Conservation (phyloP, 2,329 filamentous ascomycete genomes). For the Hypoxylon sp. region DNA sequence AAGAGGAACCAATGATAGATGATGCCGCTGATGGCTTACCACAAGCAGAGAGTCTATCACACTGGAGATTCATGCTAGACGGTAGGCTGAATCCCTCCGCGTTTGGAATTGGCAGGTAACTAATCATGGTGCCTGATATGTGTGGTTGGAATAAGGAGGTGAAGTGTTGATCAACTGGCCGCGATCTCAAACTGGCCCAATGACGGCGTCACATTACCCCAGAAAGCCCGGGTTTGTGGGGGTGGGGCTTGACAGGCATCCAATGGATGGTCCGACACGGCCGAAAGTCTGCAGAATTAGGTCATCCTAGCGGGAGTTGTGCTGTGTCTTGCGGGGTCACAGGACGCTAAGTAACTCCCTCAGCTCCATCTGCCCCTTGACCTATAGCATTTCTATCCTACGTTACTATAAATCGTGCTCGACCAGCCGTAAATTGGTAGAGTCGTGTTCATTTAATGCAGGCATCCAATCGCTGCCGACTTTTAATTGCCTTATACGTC, state of each 20-base stretch:
- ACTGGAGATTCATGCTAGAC: conserved; percentile 1
- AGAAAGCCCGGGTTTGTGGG: conserved; percentile 28
- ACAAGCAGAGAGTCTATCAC: conserved; percentile 15
- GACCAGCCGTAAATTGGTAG: background rate
- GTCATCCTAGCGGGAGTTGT: conserved; percentile 22
- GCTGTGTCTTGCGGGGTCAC: conserved; percentile 32
- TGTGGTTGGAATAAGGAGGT: conserved; percentile 22
- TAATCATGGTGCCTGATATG: conserved; percentile 13
- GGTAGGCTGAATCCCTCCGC: conserved; percentile 28
- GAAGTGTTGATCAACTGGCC: conserved; percentile 25
- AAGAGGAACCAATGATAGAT: conserved; percentile 28
- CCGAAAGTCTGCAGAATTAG: conserved; percentile 25
- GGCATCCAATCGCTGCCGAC: background rate
- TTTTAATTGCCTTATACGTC: conserved; percentile 11
- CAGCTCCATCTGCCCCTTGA: background rate
- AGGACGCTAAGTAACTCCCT: conserved; percentile 10
- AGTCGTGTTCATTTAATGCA: background rate
- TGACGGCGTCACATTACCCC: conserved; percentile 29
- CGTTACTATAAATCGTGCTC: conserved; percentile 1
- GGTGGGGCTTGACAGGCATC: conserved; percentile 23
- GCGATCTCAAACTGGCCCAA: conserved; percentile 19
- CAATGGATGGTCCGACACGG: conserved; percentile 11
- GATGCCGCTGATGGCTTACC: conserved; percentile 10
- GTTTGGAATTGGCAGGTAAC: conserved; percentile 29
- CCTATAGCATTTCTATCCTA: background rate